Percentiles rank a stretch among this genome's conserved stretches.
phyloP scores from a whole-genome alignment of 805 yeast species.

The Phaffomyces thermotolerans region DNA sequence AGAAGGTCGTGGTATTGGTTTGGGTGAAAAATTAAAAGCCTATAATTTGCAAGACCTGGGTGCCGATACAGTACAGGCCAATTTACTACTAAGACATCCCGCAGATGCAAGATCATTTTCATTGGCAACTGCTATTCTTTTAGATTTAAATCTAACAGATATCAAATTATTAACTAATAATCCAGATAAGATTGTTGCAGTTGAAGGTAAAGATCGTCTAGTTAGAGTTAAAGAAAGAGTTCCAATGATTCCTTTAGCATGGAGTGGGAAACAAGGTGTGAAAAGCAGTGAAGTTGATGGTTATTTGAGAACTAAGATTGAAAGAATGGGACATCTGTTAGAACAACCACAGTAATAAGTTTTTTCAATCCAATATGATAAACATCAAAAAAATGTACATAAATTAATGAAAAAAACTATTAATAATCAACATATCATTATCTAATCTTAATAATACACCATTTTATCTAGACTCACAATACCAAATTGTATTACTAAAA shows the following conservation, averaged over 20 bases:
- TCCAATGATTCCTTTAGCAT: conserved; percentile 95
- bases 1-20: conserved; percentile 97
- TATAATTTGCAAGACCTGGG: conserved; percentile 96
- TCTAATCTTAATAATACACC: no score
- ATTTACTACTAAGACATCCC: conserved; percentile 86
- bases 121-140: conserved; percentile 84
- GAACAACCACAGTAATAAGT: conserved; percentile 32
- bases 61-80: conserved; percentile 97
- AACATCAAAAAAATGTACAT: no score
- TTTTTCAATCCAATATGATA: neutral
- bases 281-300: conserved; percentile 85
- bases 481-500: no score
- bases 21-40: conserved; percentile 96
- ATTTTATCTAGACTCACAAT: no score
- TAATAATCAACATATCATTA: no score
- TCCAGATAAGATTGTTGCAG: conserved; percentile 93
- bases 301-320: conserved; percentile 86
- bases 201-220: conserved; percentile 74
- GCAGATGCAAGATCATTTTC: conserved; percentile 96
- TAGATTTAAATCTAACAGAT: conserved; percentile 69
- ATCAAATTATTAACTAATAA: conserved; percentile 85
- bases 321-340: conserved; percentile 93
- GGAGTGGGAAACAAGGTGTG: conserved; percentile 56
- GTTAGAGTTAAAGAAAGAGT: conserved; percentile 81
- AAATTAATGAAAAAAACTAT: no score